Evolutionary conservation across 2,329 filamentous ascomycete genomes (phyloP), one percentile per base, ranked within the genome.

Genomic region (Didymella pomorum): DNA sequence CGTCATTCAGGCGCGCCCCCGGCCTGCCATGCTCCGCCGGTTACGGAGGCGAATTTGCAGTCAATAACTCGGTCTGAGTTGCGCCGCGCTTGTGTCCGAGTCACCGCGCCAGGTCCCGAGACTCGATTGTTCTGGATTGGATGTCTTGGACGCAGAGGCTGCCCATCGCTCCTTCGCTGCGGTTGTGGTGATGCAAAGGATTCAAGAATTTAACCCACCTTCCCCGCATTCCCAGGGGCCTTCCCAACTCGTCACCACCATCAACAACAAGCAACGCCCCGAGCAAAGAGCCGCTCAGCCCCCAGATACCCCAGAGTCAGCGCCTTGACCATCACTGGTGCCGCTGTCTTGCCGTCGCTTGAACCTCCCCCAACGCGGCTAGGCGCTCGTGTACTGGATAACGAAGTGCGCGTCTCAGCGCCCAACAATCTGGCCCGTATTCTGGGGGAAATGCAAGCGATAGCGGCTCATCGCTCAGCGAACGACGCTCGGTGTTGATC

Each of bases 281-380:
- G 49, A 49, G 49, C 39, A 53, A 58, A 39, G 50, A 54, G 50
- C 56, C 56, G 45, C 56, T 49, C 50, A 49, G 50, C 29, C 56
- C 49, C 49, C 50, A 50, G 49, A 39, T 53, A 46, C 56, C 45
- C 56, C 56, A 58, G 56, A 58, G 41, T 35, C 23, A 43, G 42
- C 28, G 55, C 48, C 29, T 20, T 21, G 52, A 14, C 50, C 49
- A 26, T 44, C 20, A 25, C 20, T 50, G 53, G 46, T 41, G 33
- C 35, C 18, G n/a, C n/a, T 50, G 43, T 31, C 11, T 35, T 45
- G 39, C 45, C 50, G 10, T 58, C 56, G 56, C 49, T 41, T 52
- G 29, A 29, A n/a, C 28, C 39, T 25, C 37, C 18, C 49, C 42
- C 23, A 37, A 50, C 37, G 29, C 44, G 50, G 56, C 56, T 58